Percentiles rank a stretch among this genome's conserved stretches.
Conservation (phyloP, 495 filamentous ascomycete species). For the Parathielavia hyrcaniae region DNA sequence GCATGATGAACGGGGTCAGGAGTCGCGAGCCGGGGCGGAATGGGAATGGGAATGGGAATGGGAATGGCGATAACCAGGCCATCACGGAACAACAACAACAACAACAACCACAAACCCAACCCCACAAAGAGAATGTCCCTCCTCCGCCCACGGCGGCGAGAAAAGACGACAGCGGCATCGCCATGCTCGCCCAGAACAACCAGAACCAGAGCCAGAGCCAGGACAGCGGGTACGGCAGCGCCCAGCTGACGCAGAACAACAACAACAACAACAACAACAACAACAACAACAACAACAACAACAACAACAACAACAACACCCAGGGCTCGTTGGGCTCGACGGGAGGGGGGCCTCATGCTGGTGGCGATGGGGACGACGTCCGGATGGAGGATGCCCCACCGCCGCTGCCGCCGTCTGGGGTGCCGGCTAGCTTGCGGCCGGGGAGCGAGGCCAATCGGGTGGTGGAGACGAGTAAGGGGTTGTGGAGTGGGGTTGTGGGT, state of each 20-base stretch:
- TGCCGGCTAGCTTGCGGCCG: slow-evolving; percentile 30
- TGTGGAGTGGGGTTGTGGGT: slow-evolving; percentile 28
- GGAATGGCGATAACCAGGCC: background rate
- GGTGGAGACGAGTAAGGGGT: slow-evolving; percentile 31
- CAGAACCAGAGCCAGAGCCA: slow-evolving; percentile 23
- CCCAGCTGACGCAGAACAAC: slow-evolving; percentile 16
- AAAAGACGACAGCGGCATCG: slow-evolving; percentile 33
- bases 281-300: background rate
- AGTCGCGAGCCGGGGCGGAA: slow-evolving; percentile 34
- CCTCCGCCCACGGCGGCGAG: too few species aligned
- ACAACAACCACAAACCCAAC: background rate
- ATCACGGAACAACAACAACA: slow-evolving; percentile 9
- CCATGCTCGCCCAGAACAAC: slow-evolving; percentile 14
- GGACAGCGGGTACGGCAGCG: slow-evolving; percentile 42
- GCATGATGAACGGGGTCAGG: slow-evolving; percentile 58
- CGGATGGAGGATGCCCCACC: slow-evolving; percentile 32
- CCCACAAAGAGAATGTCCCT: background rate
- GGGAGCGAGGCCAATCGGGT: slow-evolving; percentile 31
- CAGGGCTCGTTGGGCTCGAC: too few species aligned
- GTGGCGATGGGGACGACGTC: slow-evolving; percentile 26
- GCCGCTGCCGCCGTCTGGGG: slow-evolving; percentile 10
- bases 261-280: background rate
- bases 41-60: background rate
- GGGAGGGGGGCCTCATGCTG: background rate
- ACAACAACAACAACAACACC: background rate